Conservation (phyloP, 148 eudicot genomes). For the Vaccinium vitisidaea region DNA sequence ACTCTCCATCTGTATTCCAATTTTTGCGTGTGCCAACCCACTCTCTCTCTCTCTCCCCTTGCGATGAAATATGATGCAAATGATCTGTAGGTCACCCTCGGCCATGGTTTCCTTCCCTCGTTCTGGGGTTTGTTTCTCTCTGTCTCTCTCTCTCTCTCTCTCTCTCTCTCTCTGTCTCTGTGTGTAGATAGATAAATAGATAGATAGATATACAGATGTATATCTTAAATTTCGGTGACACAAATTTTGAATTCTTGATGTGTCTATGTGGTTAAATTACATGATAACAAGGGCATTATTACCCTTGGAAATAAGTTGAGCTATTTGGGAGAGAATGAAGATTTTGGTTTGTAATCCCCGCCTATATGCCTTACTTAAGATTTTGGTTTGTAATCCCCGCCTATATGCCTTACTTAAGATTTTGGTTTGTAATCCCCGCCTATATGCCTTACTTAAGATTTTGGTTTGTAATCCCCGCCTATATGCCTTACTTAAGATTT, state of each 20-base stretch:
- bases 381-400: too few relatives aligned
- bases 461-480: background rate
- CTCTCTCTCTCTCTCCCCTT: background rate
- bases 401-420: too few relatives aligned
- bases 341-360: background rate
- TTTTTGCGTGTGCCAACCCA: conserved; percentile 4
- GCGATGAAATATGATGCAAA: conserved; percentile 35
- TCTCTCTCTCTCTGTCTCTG: too few relatives aligned
- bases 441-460: background rate
- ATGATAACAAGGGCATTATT: background rate
- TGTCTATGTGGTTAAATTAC: background rate
- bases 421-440: too few relatives aligned
- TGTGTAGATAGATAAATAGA: too few relatives aligned
- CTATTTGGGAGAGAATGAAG: background rate
- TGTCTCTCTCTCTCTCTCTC: background rate
- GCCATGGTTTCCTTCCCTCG: conserved; percentile 68
- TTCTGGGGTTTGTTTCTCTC: conserved; percentile 40
- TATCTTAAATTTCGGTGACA: background rate
- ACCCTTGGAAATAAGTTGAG: background rate
- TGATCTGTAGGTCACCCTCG: conserved; percentile 41
- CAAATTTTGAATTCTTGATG: background rate
- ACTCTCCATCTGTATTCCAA: background rate
- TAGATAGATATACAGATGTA: background rate
- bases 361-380: background rate
- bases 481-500: too few relatives aligned